Evolutionary conservation across 805 yeast genomes (phyloP), one percentile per base, ranked within the genome.

Genomic region (Barnettozyma sucrosica): DNA sequence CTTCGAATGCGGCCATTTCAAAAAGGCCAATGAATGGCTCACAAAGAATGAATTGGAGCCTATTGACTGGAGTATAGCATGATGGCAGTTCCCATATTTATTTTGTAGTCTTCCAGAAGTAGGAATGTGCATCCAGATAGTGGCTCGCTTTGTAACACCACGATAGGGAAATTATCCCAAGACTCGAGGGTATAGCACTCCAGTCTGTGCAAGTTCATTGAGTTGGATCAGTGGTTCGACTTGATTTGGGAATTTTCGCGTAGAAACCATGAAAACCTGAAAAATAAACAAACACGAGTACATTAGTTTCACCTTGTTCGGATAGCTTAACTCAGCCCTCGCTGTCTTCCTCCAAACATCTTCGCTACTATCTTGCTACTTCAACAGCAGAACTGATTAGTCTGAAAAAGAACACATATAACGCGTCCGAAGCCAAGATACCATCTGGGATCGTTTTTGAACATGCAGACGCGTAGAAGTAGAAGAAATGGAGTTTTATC

Each of bases 1-100:
- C 64, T 90, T 92, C 56, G 81, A 81, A 3, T 80, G 85, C 55
- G 67, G 71, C 20, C 97, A 89, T 58, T 92, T 89, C 65, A 72
- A 64, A 44, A 75, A 77, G 59, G 80, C 92, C 38, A 92, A 93
- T 62, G 79, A 79, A 7, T 92, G 96, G 96, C 69, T 92, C 2
- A 55, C 58, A 14, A 67, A 70, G 28, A 59, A 67, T 16, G 59
- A 64, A 2, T 65, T 63, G 24, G 59, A 65, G 2, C 69, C 73
- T 39, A 81, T 88, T n/a, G 83, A 86, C 58, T 88, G 96, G 96
- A 74, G 71, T 39, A 63, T 76, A 6, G 20, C 6, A 18, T 23
- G 45, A 21, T 14, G n/a, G n/a, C n/a, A n/a, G n/a, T n/a, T n/a
- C n/a, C n/a, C n/a, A n/a, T n/a, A n/a, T n/a, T n/a, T n/a, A n/a